Conservation (phyloP, 371 early-diverging fungal species). For the Syncephalastrum monosporum region DNA sequence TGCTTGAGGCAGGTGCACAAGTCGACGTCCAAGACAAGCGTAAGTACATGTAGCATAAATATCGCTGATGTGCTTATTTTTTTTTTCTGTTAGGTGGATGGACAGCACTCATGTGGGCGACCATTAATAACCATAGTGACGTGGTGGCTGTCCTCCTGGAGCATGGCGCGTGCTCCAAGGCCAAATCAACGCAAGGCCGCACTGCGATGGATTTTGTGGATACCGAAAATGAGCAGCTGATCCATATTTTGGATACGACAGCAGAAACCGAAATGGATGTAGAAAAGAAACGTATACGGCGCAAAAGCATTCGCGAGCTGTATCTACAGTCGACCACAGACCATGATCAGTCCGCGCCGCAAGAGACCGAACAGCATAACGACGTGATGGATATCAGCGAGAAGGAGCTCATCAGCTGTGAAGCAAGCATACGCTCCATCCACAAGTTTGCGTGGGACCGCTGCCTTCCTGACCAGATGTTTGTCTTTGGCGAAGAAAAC, state of each 20-base stretch:
- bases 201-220: conserved; percentile 76
- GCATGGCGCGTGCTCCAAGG: conserved; percentile 70
- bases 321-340: neutral
- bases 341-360: neutral
- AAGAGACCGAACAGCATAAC: neutral
- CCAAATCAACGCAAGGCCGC: conserved; percentile 69
- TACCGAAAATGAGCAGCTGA: conserved; percentile 54
- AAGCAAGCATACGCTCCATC: conserved; percentile 32
- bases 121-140: conserved; percentile 77
- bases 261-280: neutral
- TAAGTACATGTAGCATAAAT: conserved; percentile 31
- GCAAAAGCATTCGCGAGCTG: no score
- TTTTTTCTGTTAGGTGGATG: conserved; percentile 69
- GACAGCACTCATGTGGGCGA: conserved; percentile 95
- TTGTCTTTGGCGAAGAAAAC: conserved; percentile 78
- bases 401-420: conserved; percentile 13
- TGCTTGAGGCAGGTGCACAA: conserved; percentile 70
- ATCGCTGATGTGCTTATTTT: conserved; percentile 2
- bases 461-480: conserved; percentile 86
- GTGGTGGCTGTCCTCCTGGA: conserved; percentile 73
- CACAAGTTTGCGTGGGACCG: conserved; percentile 75
- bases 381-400: conserved; percentile 1
- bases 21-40: conserved; percentile 74
- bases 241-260: conserved; percentile 32
- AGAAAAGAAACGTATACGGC: no score